phyloP scores from a whole-genome alignment of 2,329 filamentous ascomycete species.

The Sporothrix brasiliensis region DNA sequence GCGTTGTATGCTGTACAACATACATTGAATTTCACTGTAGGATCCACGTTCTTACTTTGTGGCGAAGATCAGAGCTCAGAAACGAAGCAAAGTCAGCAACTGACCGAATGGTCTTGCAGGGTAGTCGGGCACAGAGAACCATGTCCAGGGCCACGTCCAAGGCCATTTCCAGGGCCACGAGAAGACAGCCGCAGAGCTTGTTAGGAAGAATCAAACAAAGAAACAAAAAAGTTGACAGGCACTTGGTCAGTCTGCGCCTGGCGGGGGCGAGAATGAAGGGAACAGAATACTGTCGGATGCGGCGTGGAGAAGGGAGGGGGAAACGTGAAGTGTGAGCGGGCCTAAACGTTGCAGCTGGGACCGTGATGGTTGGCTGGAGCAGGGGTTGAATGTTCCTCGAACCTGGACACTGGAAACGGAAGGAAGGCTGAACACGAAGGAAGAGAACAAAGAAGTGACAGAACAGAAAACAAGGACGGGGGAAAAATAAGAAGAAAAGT shows the following conservation, averaged over 20 bases:
- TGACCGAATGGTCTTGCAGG: too few relatives aligned
- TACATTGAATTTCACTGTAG: too few relatives aligned
- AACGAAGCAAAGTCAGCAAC: too few relatives aligned
- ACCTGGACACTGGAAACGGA: not conserved
- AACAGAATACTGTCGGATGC: not conserved
- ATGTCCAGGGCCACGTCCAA: too few relatives aligned
- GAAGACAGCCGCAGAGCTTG: too few relatives aligned
- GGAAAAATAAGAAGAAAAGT: not conserved
- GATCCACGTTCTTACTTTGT: too few relatives aligned
- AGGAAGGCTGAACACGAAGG: not conserved
- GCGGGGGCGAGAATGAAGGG: not conserved
- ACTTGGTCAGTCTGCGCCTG: not conserved
- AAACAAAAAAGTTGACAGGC: not conserved
- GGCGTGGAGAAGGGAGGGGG: too few relatives aligned
- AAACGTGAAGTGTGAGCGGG: not conserved
- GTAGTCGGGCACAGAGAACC: too few relatives aligned
- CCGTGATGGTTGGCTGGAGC: not conserved
- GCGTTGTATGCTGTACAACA: not conserved
- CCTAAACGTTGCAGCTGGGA: slow-evolving; percentile 12
- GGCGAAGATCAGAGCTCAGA: too few relatives aligned
- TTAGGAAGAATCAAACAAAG: not conserved
- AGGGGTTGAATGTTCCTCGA: too few relatives aligned
- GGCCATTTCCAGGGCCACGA: too few relatives aligned
- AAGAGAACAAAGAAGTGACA: not conserved
- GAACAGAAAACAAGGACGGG: not conserved